Percentiles rank a stretch among this genome's conserved stretches.
Conservation (phyloP, 2,329 filamentous ascomycete species). For the Aureobasidium namibiae region DNA sequence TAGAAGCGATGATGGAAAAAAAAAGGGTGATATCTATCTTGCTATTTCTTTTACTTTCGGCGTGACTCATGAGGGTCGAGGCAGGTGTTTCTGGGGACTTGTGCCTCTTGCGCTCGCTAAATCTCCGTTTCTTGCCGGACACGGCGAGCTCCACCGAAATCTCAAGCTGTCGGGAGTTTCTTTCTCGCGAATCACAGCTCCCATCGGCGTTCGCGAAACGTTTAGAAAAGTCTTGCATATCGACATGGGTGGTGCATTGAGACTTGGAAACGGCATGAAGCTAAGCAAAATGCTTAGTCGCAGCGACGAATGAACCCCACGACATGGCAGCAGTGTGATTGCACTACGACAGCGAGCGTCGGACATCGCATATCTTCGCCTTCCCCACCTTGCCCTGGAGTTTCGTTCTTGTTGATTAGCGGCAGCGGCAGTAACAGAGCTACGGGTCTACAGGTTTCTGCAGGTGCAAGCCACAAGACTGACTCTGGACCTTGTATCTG, state of each 20-base stretch:
- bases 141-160: background rate
- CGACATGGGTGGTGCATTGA: background rate
- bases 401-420: background rate
- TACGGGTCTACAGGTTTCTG: background rate
- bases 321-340: background rate
- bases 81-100: background rate
- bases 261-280: background rate
- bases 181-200: background rate
- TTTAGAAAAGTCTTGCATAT: background rate
- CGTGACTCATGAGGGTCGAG: slow-evolving; percentile 8
- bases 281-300: background rate
- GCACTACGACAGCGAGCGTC: background rate
- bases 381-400: background rate
- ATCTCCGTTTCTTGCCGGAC: background rate
- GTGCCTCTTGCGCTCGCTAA: background rate
- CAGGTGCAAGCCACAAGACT: slow-evolving; percentile 3
- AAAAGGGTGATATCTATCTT: slow-evolving; percentile 7
- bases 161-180: background rate
- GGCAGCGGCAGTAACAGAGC: background rate
- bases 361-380: background rate
- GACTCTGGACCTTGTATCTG: background rate
- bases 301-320: background rate
- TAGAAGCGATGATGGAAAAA: background rate
- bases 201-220: background rate
- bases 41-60: slow-evolving; percentile 6